These are phyloP conservation scores for Gigaspora rosea DNA, from an alignment of 192 early-diverging fungal species.

Conservation along the genomic window DNA sequence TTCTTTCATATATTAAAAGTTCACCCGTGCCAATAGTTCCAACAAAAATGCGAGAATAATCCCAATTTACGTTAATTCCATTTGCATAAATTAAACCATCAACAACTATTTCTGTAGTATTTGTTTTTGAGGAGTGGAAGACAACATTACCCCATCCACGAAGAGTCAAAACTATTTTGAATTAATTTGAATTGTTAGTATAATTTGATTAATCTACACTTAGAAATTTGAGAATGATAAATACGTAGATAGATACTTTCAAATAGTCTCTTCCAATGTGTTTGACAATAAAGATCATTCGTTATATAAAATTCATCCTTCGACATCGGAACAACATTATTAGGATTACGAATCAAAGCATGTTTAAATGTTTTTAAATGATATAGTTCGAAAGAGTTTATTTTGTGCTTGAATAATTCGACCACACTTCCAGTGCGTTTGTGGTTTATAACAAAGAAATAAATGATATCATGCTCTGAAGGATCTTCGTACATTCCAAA, in stretches of 20 bases:
- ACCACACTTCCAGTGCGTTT: constrained; percentile 52
- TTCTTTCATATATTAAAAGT: constrained; percentile 13
- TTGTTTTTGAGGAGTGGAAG: constrained; percentile 15
- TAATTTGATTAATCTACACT: neutral
- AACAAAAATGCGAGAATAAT: constrained; percentile 16
- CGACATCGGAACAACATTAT: constrained; percentile 58
- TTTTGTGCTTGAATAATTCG: constrained; percentile 54
- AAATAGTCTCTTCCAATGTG: constrained; percentile 36
- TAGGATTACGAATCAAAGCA: constrained; percentile 54
- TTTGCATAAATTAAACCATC: neutral
- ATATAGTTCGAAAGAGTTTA: constrained; percentile 44
- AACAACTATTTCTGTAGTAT: neutral
- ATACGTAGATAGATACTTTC: constrained; percentile 37
- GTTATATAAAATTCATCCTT: constrained; percentile 58
- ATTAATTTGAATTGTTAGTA: neutral
- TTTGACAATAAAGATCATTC: constrained; percentile 48
- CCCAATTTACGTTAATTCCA: constrained; percentile 20
- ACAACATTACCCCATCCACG: neutral
- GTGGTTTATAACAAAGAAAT: constrained; percentile 63
- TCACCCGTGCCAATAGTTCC: neutral
- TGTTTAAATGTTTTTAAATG: constrained; percentile 55
- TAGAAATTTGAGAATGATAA: neutral
- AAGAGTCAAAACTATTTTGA: neutral
- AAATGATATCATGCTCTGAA: constrained; percentile 38
- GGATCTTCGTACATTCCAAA: constrained; percentile 55